Conservation (phyloP, 805 yeast species). For the Cyberlindnera sargentensis region DNA sequence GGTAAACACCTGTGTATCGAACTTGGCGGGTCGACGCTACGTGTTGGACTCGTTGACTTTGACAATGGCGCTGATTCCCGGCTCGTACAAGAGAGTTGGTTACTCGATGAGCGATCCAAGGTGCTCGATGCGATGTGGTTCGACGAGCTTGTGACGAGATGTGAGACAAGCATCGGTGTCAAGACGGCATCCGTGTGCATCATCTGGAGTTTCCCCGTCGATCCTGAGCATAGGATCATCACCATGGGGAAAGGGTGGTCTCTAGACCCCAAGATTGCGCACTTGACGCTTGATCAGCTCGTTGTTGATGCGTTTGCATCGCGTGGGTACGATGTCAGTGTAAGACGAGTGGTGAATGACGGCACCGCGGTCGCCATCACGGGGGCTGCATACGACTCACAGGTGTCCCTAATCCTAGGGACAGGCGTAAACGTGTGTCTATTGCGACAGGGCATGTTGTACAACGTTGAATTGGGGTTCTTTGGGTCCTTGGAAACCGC, state of each 20-base stretch:
- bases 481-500: constrained; percentile 38
- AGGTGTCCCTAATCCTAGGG: constrained; percentile 55
- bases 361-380: constrained; percentile 53
- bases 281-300: constrained; percentile 34
- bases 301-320: constrained; percentile 29
- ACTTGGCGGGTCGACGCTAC: constrained; percentile 50
- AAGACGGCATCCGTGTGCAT: constrained; percentile 30
- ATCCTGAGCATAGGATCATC: constrained; percentile 33
- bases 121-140: constrained; percentile 36
- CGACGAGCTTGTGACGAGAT: constrained; percentile 27
- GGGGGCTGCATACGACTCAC: constrained; percentile 25
- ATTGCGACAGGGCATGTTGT: constrained; percentile 24
- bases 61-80: too few relatives aligned
- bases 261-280: constrained; percentile 33
- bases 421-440: constrained; percentile 58
- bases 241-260: constrained; percentile 58
- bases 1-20: constrained; percentile 33
- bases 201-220: constrained; percentile 53
- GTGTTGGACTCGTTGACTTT: constrained; percentile 26
- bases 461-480: constrained; percentile 50
- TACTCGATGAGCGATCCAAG: constrained; percentile 25
- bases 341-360: constrained; percentile 50
- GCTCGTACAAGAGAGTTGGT: constrained; percentile 7
- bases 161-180: constrained; percentile 5
- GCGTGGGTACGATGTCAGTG: constrained; percentile 26